A percentile compares a stretch with the other conserved stretches of the same genome.
Evolutionary conservation across 2,329 filamentous ascomycete species (phyloP).

Genomic region (Arthrinium phaeospermum): DNA sequence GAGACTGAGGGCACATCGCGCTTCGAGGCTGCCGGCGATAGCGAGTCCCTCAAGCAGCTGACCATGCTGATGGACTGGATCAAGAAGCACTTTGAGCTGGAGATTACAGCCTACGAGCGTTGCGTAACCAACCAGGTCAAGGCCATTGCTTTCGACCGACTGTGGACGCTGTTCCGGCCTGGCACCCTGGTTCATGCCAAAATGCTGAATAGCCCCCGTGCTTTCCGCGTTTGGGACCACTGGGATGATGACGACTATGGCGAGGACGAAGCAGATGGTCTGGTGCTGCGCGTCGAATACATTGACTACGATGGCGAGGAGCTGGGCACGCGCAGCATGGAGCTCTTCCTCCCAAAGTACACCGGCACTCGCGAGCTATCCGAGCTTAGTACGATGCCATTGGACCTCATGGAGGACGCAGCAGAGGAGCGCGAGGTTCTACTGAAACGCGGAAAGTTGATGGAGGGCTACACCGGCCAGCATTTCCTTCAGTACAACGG

Average conservation of each 20-base stretch:
- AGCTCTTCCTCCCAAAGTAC: slow-evolving; percentile 37
- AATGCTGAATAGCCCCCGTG: slow-evolving; percentile 35
- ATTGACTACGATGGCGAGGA: slow-evolving; percentile 44
- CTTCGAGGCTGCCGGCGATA: slow-evolving; percentile 32
- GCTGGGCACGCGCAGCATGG: slow-evolving; percentile 34
- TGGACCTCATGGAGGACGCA: slow-evolving; percentile 35
- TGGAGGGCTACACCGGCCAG: slow-evolving; percentile 40
- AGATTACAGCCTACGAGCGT: slow-evolving; percentile 35
- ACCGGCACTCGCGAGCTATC: slow-evolving; percentile 32
- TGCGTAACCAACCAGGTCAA: slow-evolving; percentile 33
- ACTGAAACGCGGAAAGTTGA: slow-evolving; percentile 39
- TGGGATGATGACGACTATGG: slow-evolving; percentile 34
- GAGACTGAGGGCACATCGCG: slow-evolving; percentile 33
- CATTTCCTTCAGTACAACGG: slow-evolving; percentile 43
- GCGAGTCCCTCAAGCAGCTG: slow-evolving; percentile 34
- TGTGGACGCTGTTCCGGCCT: slow-evolving; percentile 40
- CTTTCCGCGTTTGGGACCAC: slow-evolving; percentile 33
- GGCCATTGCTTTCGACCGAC: slow-evolving; percentile 34
- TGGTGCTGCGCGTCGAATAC: slow-evolving; percentile 34
- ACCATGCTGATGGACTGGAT: slow-evolving; percentile 39
- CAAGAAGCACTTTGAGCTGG: slow-evolving; percentile 39
- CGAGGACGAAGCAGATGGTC: slow-evolving; percentile 28
- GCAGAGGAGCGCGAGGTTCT: slow-evolving; percentile 30
- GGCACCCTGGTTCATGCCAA: slow-evolving; percentile 34
- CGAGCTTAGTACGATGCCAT: slow-evolving; percentile 37